Percentiles rank a stretch among this genome's conserved stretches.
Conservation (phyloP, 2,329 filamentous ascomycete species). For the Penicillium sp. region DNA sequence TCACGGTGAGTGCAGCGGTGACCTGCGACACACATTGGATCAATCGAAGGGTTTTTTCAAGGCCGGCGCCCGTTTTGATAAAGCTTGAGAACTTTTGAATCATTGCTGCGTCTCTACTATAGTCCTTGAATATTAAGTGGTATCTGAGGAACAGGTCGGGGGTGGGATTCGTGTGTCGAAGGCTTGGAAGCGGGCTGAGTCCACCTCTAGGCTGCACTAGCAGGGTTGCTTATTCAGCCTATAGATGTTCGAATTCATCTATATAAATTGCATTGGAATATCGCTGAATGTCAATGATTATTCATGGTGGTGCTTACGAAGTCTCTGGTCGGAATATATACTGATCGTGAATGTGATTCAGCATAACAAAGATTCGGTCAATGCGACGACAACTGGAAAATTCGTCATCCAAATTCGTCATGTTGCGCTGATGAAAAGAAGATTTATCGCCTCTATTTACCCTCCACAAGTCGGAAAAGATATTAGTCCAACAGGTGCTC, state of each 20-base stretch:
- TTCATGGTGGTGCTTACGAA: too few species aligned
- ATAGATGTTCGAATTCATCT: neutral
- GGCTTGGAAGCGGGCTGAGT: slow-evolving; percentile 3
- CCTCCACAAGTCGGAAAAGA: too few species aligned
- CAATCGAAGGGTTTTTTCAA: slow-evolving; percentile 43
- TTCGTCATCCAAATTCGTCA: too few species aligned
- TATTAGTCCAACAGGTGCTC: too few species aligned
- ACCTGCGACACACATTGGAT: slow-evolving; percentile 40
- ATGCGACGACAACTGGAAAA: too few species aligned
- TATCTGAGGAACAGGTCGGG: neutral
- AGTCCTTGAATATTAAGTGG: too few species aligned
- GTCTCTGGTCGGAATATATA: too few species aligned
- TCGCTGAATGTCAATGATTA: neutral
- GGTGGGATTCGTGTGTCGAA: neutral
- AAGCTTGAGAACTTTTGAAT: slow-evolving; percentile 34
- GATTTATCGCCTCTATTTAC: too few species aligned
- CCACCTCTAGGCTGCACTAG: neutral
- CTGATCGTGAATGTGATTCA: too few species aligned
- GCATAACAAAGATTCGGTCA: too few species aligned
- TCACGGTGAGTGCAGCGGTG: slow-evolving; percentile 27
- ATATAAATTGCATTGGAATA: neutral
- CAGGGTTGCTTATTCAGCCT: slow-evolving; percentile 13
- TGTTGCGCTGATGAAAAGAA: too few species aligned
- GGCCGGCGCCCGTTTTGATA: slow-evolving; percentile 31
- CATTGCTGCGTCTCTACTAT: slow-evolving; percentile 3